Percentiles rank a stretch among this genome's conserved stretches.
Evolutionary conservation across 805 yeast genomes (phyloP).

Genomic region (Komagataella kurtzmanii): DNA sequence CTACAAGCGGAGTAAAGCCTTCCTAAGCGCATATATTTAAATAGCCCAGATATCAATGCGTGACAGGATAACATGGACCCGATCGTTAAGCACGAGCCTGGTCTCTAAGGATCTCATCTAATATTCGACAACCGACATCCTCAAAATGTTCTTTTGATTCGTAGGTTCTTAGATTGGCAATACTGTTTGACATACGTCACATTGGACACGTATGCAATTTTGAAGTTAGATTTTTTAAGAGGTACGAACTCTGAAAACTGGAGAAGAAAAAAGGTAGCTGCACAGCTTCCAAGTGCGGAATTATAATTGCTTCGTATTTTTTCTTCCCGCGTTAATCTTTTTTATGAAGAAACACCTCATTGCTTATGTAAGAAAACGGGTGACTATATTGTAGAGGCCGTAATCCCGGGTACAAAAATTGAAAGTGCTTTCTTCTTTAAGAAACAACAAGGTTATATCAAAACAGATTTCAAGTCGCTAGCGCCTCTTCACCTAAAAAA

Average conservation of each 20-base stretch:
- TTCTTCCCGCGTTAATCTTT: not conserved
- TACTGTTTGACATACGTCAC: not conserved
- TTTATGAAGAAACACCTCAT: not conserved
- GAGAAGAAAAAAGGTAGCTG: not conserved
- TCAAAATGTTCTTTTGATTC: not conserved
- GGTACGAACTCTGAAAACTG: too few species aligned
- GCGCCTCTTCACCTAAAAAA: not conserved
- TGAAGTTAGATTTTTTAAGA: not conserved
- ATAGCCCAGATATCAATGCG: not conserved
- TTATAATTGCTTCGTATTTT: not conserved
- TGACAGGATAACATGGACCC: not conserved
- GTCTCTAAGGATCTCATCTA: not conserved
- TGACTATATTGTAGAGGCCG: not conserved
- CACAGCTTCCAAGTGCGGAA: not conserved
- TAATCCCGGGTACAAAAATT: not conserved
- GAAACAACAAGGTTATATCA: not conserved
- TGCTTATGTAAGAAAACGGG: not conserved
- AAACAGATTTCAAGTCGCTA: not conserved
- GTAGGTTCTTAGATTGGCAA: not conserved
- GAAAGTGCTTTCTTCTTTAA: not conserved
- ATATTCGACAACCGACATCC: not conserved
- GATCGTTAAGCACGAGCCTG: not conserved
- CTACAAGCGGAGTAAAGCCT: not conserved
- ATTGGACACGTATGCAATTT: too few species aligned
- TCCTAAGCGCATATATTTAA: not conserved